Evolutionary conservation across 2,329 filamentous ascomycete genomes (phyloP), one percentile per base, ranked within the genome.

Genomic region (Botrytis fragariae): DNA sequence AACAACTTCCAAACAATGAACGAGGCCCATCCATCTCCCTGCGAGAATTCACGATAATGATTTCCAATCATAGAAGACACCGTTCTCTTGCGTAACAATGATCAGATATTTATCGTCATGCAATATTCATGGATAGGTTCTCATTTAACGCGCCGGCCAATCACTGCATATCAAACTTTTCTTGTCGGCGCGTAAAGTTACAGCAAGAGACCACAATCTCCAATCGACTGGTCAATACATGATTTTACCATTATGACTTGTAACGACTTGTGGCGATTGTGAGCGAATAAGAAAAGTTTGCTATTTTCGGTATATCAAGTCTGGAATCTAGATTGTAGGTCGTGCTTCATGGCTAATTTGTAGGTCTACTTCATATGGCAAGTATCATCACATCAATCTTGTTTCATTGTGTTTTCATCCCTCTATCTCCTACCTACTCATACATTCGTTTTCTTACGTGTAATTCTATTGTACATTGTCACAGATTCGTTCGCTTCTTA

Each of bases 171-270:
- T 44, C 68, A 74, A 69, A 54, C 73, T 64, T 35, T 72, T n/a
- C 32, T 57, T 57, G 42, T 74, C 74, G 77, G 79, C 79, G 79
- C 78, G 75, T 80, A 80, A 76, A 62, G 77, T 72, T 68, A 77
- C 76, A 77, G 75, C 75, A 74, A 78, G 76, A 73, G 68, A 74
- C 44, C 62, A 69, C 25, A 42, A 20, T 35, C 45, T 39, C 20
- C 54, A 63, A 62, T 71, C 63, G 63, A 72, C 44, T 76, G 72
- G 71, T 63, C 68, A 37, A 71, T 69, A 62, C 67, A 69, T 76
- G 69, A 37, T 45, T 73, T 72, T 48, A 76, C 74, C 75, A 68
- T 71, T 69, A 73, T 69, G 44, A 73, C 63, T 69, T 72, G 37
- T 69, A 64, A 74, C 62, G 37, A 72, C 51, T 59, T 69, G 29